phyloP scores from a whole-genome alignment of 1,284 basidiomycete genomes.

The Porodaedalea pini region DNA sequence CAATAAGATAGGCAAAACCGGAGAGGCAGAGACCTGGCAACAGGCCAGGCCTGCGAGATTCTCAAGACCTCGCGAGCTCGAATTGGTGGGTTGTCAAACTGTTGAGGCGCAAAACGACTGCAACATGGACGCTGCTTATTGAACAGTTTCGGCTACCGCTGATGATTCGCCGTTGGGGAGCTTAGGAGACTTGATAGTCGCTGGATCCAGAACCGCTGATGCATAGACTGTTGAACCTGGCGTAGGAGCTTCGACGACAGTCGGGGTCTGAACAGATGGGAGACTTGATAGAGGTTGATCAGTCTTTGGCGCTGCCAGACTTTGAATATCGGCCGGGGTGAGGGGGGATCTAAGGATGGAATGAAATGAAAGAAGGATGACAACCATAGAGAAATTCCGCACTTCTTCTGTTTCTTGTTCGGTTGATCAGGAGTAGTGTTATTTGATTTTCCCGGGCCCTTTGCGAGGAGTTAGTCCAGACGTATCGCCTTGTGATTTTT shows the following conservation, averaged over 20 bases:
- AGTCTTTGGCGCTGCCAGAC: conserved; percentile 8
- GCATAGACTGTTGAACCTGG: conserved; percentile 35
- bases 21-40: not conserved
- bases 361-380: conserved; percentile 1
- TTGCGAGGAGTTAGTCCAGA: conserved; percentile 29
- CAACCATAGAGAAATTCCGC: not conserved
- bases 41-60: not conserved
- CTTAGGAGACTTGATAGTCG: conserved; percentile 58
- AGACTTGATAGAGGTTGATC: conserved; percentile 12
- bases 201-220: conserved; percentile 39
- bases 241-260: conserved; percentile 16
- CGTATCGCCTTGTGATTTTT: not conserved
- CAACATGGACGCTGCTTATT: conserved; percentile 1
- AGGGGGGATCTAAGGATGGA: conserved; percentile 16
- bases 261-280: conserved; percentile 8
- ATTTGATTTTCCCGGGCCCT: conserved; percentile 60
- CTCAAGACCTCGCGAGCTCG: not conserved
- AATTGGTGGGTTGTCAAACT: not conserved
- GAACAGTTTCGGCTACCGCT: conserved; percentile 41
- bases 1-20: conserved; percentile 1
- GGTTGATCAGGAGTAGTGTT: conserved; percentile 68
- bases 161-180: conserved; percentile 63
- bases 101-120: not conserved
- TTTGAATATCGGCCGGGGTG: conserved; percentile 23
- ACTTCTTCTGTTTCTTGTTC: conserved; percentile 56